Base-by-base conservation (phyloP, 1,284 basidiomycete species). In the Fomitopsis palustris region DNA sequence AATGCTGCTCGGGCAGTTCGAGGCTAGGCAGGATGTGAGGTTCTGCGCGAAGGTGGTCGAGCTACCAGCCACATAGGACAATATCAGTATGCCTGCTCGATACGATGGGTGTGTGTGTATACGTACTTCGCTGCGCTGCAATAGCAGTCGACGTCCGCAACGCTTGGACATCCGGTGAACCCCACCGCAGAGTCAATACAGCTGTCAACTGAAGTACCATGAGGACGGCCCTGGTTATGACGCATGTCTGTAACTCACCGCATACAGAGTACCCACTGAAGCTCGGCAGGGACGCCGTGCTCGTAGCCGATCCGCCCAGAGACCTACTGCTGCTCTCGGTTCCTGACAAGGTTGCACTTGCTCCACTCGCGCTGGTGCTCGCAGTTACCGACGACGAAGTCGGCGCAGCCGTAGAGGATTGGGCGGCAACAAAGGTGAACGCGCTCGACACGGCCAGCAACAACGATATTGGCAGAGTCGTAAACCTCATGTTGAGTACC, bases 111-210 rank as follows among this genome's bases (percentile, higher is more conserved):
- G n/a, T 37, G 31, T 52, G 49, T 29, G 10, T 31, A 35, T 4
- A 60, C 66, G 42, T 54, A 66, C 66, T 68, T 68, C 23, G 56
- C 41, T n/a, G 19, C 17, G n/a, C 38, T 37, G 56, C 70, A 72
- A 59, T 64, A 72, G 56, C 70, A 72, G 38, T 66, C 54, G 6
- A 70, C 65, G 39, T 70, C 69, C 17, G 65, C 65, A 7, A 68
- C 23, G 54, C 67, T 70, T 37, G 59, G 57, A 57, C 70, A 72
- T 14, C 68, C 68, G 12, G 67, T 57, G n/a, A 59, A 55, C 12
- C 63, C 59, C 14, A 70, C 62, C 0, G 69, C 62, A 16, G 63
- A 19, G 10, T 58, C 64, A n/a, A 72, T 59, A 56, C 70, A 72
- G 25, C 65, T 60, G 23, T 55, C 58, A 53, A 70, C 70, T 72